Base-by-base conservation (phyloP, 2,329 filamentous ascomycete genomes). In the Cladosporium sp. region DNA sequence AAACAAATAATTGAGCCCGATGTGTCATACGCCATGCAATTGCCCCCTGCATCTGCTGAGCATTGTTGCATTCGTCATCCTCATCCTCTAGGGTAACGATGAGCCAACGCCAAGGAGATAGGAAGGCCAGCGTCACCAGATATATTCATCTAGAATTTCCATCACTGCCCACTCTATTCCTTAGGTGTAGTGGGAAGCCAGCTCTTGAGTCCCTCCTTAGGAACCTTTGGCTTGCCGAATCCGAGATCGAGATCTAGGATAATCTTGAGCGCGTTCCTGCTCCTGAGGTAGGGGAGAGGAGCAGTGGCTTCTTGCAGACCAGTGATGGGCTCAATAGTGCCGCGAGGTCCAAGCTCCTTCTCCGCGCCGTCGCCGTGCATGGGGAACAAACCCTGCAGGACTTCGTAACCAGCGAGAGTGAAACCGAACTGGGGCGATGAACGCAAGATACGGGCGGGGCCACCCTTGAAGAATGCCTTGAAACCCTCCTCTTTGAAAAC, bases 401-500 rank as follows among this genome's bases (percentile, higher is more conserved):
- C 82, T 75, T 99, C 94, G 74, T 97, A 99, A 42, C 90, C 89
- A 3, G 94, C 94, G 22, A 99, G 85, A 0, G 94, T 99, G 80
- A 97, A 97, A 63, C 94, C 94, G 73, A 99, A 99, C 72, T 99
- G 94, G 15, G 94, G 94, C 12, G 91, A 97, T 0, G 91, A 97
- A 69, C 94, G 88, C 72, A 97, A 76, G 69, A 99, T 95, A 79
- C 94, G 90, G 8, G 94, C 94, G 1, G 93, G 92, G 1, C 94
- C 94, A 65, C 94, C 94, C 81, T 97, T 97, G 86, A 97, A 99
- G 81, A 99, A 99, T 24, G 94, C 94, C 62, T 83, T 85, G 83
- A 97, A 93, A 10, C 94, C 94, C 75, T 99, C 94, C 73, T 97
- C 90, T 73, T 87, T 85, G 78, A 82, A 87, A 67, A 99, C 89